Evolutionary conservation across 176 grass and related monocot species (phyloP).

Genomic region (Juncus inflexus): DNA sequence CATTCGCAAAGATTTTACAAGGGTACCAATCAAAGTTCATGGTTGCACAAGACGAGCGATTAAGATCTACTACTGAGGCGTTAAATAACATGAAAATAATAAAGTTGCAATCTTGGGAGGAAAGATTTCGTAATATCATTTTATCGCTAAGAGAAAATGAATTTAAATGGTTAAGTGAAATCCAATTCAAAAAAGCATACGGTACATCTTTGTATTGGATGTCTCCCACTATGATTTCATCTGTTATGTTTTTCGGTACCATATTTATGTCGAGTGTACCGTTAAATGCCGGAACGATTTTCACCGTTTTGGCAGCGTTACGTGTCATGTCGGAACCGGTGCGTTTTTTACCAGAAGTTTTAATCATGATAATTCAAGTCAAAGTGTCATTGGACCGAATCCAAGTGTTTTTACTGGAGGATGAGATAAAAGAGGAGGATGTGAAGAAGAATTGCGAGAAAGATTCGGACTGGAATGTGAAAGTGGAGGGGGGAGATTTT

Average conservation of each 20-base stretch:
- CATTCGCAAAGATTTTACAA: constrained; percentile 67
- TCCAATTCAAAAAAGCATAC: constrained; percentile 75
- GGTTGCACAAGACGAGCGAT: constrained; percentile 72
- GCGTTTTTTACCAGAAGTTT: constrained; percentile 66
- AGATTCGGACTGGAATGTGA: constrained; percentile 32
- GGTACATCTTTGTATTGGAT: constrained; percentile 74
- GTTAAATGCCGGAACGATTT: constrained; percentile 71
- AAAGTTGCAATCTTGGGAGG: constrained; percentile 94
- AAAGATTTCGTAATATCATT: constrained; percentile 46
- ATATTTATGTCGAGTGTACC: constrained; percentile 54
- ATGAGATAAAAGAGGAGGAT: constrained; percentile 67
- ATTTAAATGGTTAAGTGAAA: constrained; percentile 70
- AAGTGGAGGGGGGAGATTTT: constrained; percentile 48
- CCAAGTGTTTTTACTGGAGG: constrained; percentile 62
- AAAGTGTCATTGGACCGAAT: constrained; percentile 86
- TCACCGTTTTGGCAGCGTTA: constrained; percentile 65
- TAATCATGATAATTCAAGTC: constrained; percentile 80
- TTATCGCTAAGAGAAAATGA: constrained; percentile 55
- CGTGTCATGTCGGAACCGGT: constrained; percentile 87
- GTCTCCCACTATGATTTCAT: constrained; percentile 64
- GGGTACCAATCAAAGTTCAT: constrained; percentile 73
- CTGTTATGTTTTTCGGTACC: constrained; percentile 62
- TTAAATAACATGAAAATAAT: constrained; percentile 98
- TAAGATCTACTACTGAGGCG: constrained; percentile 66
- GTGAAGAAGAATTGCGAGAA: constrained; percentile 33